Base-by-base conservation (phyloP, 2,329 filamentous ascomycete genomes). In the Cryphonectria japonica region DNA sequence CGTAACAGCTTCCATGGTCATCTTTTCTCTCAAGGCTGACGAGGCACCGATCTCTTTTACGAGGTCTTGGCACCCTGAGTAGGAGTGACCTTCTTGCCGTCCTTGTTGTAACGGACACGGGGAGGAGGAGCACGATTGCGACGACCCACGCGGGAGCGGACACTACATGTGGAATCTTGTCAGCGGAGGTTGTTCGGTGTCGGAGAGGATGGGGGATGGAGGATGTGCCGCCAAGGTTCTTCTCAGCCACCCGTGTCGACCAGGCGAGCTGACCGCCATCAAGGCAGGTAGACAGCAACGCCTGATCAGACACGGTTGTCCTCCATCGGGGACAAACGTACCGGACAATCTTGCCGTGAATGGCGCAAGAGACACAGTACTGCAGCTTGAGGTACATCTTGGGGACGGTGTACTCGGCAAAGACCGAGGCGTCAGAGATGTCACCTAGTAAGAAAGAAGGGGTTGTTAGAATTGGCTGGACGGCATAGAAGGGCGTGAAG, bases 371-470 rank as follows among this genome's bases (percentile, higher is more conserved):
- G 83, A 99, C 96, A 86, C 96, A 99, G 94, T 99, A 99, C 90
- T 99, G 96, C 85, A 99, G 92, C 93, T 99, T 99, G 88, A 99
- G 90, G 93, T 99, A 99, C 97, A 99, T 99, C 93, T 99, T 99
- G 87, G 96, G 96, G 82, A 99, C 95, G 80, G 94, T 95, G 91
- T 99, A 99, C 89, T 99, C 96, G 82, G 93, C 86, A 88, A 98
- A 99, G 86, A 99, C 96, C 82, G 96, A 98, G 82, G 97, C 96
- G 85, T 99, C 96, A 78, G 95, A 98, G 88, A 99, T 99, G 94
- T 99, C 96, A 94, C 96, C 96, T 98, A 82, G 71, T 61, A 71
- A 22, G 22, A 7, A n/a, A 62, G 69, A 37, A 54, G 66, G 50
- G 2, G 7, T 46, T 57, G 66, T 73, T 61, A 73, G 71, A 41